These are phyloP conservation scores for Symmetrospora coprosmae DNA, from an alignment of 768 basidiomycete species.

Conservation along the genomic window DNA sequence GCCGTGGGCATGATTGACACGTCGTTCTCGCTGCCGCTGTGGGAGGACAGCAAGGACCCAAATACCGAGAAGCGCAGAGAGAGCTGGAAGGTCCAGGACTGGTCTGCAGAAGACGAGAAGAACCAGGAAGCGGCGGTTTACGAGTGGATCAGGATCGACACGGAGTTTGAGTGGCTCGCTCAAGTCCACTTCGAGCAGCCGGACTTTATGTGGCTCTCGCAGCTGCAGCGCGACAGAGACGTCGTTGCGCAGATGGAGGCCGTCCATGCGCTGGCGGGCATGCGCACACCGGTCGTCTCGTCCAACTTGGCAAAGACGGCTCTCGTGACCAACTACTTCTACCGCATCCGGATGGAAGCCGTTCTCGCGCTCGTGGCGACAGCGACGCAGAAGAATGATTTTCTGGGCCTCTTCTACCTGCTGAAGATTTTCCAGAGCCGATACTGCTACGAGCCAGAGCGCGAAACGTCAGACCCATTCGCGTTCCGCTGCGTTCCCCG, in stretches of 20 bases:
- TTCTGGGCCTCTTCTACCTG: slow-evolving; percentile 82
- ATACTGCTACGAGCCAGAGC: slow-evolving; percentile 47
- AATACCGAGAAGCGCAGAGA: slow-evolving; percentile 42
- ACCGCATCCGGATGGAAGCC: slow-evolving; percentile 88
- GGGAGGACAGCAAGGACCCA: slow-evolving; percentile 63
- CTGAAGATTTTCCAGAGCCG: slow-evolving; percentile 86
- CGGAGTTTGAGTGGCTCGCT: slow-evolving; percentile 99
- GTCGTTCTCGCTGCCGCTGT: slow-evolving; percentile 81
- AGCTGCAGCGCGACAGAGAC: slow-evolving; percentile 85
- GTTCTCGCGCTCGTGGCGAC: slow-evolving; percentile 59
- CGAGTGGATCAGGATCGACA: slow-evolving; percentile 98
- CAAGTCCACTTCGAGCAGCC: slow-evolving; percentile 81
- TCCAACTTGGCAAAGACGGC: slow-evolving; percentile 76
- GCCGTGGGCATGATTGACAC: slow-evolving; percentile 88
- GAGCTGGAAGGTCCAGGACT: slow-evolving; percentile 83
- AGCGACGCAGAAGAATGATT: slow-evolving; percentile 74
- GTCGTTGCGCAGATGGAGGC: slow-evolving; percentile 98
- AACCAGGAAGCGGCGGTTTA: slow-evolving; percentile 90
- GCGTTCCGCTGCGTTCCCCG: slow-evolving; percentile 79
- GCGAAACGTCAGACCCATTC: slow-evolving; percentile 70
- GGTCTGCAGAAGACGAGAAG: slow-evolving; percentile 92
- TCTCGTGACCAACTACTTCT: slow-evolving; percentile 88
- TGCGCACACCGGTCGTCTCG: slow-evolving; percentile 39
- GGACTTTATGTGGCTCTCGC: slow-evolving; percentile 97
- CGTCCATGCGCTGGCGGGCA: slow-evolving; percentile 57